These are phyloP conservation scores for Rutstroemia sp. DNA, from an alignment of 2,329 filamentous ascomycete species.

Conservation along the genomic window DNA sequence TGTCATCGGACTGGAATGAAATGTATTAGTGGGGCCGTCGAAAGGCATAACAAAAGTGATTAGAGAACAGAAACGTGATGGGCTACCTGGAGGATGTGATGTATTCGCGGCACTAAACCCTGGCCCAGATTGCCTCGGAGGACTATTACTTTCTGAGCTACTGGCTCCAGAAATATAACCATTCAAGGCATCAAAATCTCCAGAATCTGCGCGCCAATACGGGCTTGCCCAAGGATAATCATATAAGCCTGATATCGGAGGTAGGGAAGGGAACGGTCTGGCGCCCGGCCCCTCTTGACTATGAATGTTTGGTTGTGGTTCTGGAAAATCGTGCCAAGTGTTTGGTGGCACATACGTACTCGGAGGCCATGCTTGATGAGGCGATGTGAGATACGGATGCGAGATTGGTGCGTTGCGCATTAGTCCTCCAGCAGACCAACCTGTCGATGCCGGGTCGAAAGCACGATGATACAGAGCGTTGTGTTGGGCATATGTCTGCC, in stretches of 20 bases:
- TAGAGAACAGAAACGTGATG: background rate
- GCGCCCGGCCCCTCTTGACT: background rate
- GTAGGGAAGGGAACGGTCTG: background rate
- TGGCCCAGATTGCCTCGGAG: background rate
- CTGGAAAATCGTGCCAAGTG: background rate
- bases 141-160: background rate
- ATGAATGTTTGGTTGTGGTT: background rate
- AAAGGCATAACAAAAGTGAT: background rate
- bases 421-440: too few species aligned
- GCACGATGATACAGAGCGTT: too few species aligned
- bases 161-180: background rate
- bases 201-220: background rate
- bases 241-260: background rate
- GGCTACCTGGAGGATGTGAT: background rate
- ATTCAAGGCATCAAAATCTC: background rate
- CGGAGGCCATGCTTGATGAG: background rate
- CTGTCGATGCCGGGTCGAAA: too few species aligned
- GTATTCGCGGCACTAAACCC: background rate
- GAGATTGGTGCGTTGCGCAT: background rate
- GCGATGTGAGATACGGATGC: background rate
- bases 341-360: background rate
- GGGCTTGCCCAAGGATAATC: background rate
- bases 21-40: background rate
- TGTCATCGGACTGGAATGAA: background rate
- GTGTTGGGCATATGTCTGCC: background rate